phyloP scores from a whole-genome alignment of 768 basidiomycete species.

The Mycena venus region DNA sequence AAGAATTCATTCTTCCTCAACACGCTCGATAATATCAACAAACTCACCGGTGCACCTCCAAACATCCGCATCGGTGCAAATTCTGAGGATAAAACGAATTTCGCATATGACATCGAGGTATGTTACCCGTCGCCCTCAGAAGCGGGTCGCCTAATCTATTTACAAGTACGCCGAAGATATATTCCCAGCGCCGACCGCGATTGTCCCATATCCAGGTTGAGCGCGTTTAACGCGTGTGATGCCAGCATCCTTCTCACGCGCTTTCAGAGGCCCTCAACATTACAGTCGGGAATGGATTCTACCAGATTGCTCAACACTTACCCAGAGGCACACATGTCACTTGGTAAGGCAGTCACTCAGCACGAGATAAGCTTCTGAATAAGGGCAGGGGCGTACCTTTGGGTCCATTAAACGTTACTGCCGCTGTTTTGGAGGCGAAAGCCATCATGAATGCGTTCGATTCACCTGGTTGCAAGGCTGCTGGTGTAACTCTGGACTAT shows the following conservation, averaged over 20 bases:
- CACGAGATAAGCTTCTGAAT: not conserved
- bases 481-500: slow-evolving; percentile 63
- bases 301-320: slow-evolving; percentile 63
- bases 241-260: not conserved
- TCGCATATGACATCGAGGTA: slow-evolving; percentile 54
- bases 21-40: slow-evolving; percentile 66
- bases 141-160: not conserved
- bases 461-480: slow-evolving; percentile 49
- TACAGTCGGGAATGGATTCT: slow-evolving; percentile 69
- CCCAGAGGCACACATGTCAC: slow-evolving; percentile 72
- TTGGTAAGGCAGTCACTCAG: slow-evolving; percentile 43
- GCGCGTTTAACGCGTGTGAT: not conserved
- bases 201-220: slow-evolving; percentile 66
- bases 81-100: slow-evolving; percentile 70
- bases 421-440: slow-evolving; percentile 59
- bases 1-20: slow-evolving; percentile 66
- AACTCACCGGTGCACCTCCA: slow-evolving; percentile 67
- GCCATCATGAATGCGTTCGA: slow-evolving; percentile 64
- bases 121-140: not conserved
- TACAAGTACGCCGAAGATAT: slow-evolving; percentile 58
- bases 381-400: slow-evolving; percentile 67
- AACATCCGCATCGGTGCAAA: slow-evolving; percentile 73
- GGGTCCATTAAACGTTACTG: slow-evolving; percentile 64
- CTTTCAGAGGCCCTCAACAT: slow-evolving; percentile 66
- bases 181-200: slow-evolving; percentile 63